Conservation (phyloP, 768 basidiomycete genomes). For the Lactifluus volemus region DNA sequence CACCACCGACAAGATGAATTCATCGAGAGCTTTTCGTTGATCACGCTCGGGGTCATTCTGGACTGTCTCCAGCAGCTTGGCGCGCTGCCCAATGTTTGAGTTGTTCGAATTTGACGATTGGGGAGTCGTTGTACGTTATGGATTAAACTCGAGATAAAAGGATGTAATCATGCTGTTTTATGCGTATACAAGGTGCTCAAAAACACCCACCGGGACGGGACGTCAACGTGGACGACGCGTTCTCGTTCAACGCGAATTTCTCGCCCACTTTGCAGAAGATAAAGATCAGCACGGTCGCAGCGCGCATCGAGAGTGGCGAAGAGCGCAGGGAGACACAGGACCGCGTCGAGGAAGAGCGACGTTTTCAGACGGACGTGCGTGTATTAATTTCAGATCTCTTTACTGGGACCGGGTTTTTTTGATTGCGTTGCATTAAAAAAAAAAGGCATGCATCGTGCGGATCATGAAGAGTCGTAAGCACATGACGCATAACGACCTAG, state of each 20-base stretch:
- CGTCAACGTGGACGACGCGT: no score
- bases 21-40: conserved; percentile 55
- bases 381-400: not conserved
- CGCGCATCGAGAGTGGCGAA: conserved; percentile 76
- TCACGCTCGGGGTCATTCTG: conserved; percentile 37
- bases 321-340: conserved; percentile 88
- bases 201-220: no score
- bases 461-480: conserved; percentile 95
- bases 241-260: no score
- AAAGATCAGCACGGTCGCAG: conserved; percentile 86
- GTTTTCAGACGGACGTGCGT: no score
- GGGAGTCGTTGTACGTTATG: not conserved
- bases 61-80: not conserved
- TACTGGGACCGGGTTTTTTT: not conserved
- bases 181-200: no score
- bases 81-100: not conserved
- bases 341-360: conserved; percentile 88
- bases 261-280: conserved; percentile 59
- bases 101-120: not conserved
- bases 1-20: conserved; percentile 26
- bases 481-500: conserved; percentile 79
- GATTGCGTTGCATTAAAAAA: no score
- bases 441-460: conserved; percentile 93
- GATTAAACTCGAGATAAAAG: no score
- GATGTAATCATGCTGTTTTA: no score